Conservation (phyloP, 768 basidiomycete genomes). For the Suillus brevipes region DNA sequence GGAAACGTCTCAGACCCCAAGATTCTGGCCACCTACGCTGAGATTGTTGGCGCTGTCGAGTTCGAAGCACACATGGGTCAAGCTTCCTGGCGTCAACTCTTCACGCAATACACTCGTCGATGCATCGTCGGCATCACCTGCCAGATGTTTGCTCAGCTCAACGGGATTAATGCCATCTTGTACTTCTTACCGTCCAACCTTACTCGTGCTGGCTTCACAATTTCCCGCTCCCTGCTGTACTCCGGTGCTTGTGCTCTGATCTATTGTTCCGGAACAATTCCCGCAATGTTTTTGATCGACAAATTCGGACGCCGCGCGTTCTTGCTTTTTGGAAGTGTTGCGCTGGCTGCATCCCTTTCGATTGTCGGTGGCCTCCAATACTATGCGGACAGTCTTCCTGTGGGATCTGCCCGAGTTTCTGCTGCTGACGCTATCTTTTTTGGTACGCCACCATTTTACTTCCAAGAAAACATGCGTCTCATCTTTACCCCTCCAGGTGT, state of each 20-base stretch:
- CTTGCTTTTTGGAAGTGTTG: constrained; percentile 47
- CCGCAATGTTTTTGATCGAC: constrained; percentile 56
- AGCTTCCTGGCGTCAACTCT: constrained; percentile 50
- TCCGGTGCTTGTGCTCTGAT: constrained; percentile 48
- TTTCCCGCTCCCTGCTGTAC: constrained; percentile 44
- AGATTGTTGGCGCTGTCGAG: constrained; percentile 42
- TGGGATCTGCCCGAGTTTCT: constrained; percentile 29
- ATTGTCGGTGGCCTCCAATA: constrained; percentile 55
- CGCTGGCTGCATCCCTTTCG: constrained; percentile 45
- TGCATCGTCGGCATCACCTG: constrained; percentile 52
- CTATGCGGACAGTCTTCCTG: constrained; percentile 39
- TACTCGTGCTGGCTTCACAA: constrained; percentile 49
- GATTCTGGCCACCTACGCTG: constrained; percentile 45
- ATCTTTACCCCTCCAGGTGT: constrained; percentile 30
- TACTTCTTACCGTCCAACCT: constrained; percentile 58
- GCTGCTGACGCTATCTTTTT: constrained; percentile 40
- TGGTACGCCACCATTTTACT: constrained; percentile 20
- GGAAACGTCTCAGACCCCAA: constrained; percentile 46
- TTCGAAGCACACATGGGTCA: constrained; percentile 40
- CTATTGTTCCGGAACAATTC: constrained; percentile 51
- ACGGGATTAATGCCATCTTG: constrained; percentile 57
- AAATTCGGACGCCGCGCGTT: constrained; percentile 51
- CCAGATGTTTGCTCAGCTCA: constrained; percentile 57
- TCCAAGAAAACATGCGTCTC: constrained; percentile 16
- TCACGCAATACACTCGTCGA: constrained; percentile 51